Base-by-base conservation (phyloP, 2,329 filamentous ascomycete species). In the Chaetothyriales sp. region DNA sequence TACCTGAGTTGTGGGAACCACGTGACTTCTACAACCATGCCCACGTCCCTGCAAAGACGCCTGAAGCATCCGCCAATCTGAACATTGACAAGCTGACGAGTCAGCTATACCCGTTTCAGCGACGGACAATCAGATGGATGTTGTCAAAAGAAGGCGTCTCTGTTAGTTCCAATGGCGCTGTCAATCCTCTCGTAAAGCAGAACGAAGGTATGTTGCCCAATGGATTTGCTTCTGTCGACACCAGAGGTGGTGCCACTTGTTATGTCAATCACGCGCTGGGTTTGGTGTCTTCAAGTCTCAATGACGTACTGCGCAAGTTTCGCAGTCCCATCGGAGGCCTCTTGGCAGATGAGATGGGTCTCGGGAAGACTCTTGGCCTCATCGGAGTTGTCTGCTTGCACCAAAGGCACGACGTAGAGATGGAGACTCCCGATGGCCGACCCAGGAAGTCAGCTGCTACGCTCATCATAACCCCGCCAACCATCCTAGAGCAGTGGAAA, bases 401-500 rank as follows among this genome's bases (percentile, higher is more conserved):
- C 54, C 63, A 59, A 22, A 65, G 66, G 20, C 48, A 48, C n/a
- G 45, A 46, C 13, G 13, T 47, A 18, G 20, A 25, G 29, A 20
- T 20, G 43, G 15, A 5, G 18, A 29, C 18, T 9, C 33, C 48
- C 19, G n/a, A 45, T 2, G 53, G 60, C 44, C 56, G 54, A 19
- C 58, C 61, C 22, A 63, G 57, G 47, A 58, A 59, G 44, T 79
- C 77, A 33, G 67, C 70, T 18, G 76, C 78, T 1, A 83, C 80
- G 1, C 67, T 83, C 44, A 82, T 83, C 51, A 80, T 83, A 53
- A 80, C 77, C 1, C 80, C 80, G 4, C 69, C 71, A 5, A 74
- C 78, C 1, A 81, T 83, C 44, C 66, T 82, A 5, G 72, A 80
- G 50, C 80, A 83, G 61, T 83, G 80, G 80, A 74, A 73, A 56